phyloP scores from a whole-genome alignment of 768 basidiomycete species.

The Porpolomopsis calyptriformis region DNA sequence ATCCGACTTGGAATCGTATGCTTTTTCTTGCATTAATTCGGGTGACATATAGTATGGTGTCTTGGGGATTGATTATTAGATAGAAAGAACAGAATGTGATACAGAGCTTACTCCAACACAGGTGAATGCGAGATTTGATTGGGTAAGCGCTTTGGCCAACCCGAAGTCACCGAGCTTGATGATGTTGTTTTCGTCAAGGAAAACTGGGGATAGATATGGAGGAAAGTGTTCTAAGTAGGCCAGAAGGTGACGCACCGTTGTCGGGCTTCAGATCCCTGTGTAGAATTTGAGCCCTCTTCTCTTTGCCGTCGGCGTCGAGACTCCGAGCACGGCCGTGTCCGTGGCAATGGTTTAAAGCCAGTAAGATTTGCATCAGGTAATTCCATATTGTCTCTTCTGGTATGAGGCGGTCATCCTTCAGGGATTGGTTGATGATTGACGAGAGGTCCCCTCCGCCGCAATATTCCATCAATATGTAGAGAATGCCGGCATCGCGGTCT shows the following conservation, averaged over 20 bases:
- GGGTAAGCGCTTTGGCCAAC: constrained; percentile 81
- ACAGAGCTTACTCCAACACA: constrained; percentile 78
- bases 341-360: constrained; percentile 89
- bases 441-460: constrained; percentile 96
- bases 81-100: background rate
- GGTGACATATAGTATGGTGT: constrained; percentile 99
- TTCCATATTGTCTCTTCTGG: constrained; percentile 93
- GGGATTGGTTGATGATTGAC: constrained; percentile 69
- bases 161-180: constrained; percentile 98
- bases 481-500: constrained; percentile 78
- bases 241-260: constrained; percentile 54
- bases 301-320: constrained; percentile 32
- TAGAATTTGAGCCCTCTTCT: constrained; percentile 63
- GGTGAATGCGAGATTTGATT: constrained; percentile 86
- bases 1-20: constrained; percentile 96
- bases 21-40: constrained; percentile 93
- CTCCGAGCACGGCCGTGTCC: constrained; percentile 40
- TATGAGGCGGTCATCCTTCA: constrained; percentile 57
- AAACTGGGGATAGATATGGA: constrained; percentile 43
- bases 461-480: constrained; percentile 99
- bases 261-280: constrained; percentile 97
- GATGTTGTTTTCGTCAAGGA: constrained; percentile 72
- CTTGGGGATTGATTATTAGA: constrained; percentile 28
- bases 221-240: background rate
- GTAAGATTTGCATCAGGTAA: constrained; percentile 87